Conservation (phyloP, 805 yeast genomes). For the Kodamaea kakaduensis region DNA sequence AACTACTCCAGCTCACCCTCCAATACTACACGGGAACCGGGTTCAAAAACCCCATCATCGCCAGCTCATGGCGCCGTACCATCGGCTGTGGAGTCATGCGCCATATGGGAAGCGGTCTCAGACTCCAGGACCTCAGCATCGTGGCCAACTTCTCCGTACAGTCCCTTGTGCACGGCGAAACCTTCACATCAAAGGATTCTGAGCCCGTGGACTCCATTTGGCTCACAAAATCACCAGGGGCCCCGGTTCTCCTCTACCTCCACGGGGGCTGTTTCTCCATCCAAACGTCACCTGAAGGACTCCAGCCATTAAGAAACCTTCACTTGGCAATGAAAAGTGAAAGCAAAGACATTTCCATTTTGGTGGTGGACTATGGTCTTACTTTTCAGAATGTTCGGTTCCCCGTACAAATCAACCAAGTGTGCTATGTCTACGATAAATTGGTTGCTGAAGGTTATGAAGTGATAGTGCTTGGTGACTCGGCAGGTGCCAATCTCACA, state of each 20-base stretch:
- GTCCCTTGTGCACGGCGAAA: background rate
- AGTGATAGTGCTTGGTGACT: conserved; percentile 11
- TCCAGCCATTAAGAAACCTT: conserved; percentile 9
- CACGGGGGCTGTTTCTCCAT: conserved; percentile 14
- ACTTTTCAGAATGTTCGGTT: conserved; percentile 5
- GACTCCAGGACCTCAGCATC: background rate
- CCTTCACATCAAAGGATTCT: background rate
- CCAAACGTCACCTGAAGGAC: conserved; percentile 6
- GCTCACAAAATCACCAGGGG: background rate
- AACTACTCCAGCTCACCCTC: background rate
- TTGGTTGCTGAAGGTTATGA: conserved; percentile 10
- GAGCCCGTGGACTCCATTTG: conserved; percentile 6
- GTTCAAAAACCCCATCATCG: conserved; percentile 1
- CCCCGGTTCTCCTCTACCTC: conserved; percentile 10
- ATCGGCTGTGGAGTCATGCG: conserved; percentile 1
- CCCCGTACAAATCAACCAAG: conserved; percentile 10
- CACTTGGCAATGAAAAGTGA: background rate
- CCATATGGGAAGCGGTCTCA: conserved; percentile 5
- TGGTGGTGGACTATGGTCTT: conserved; percentile 11
- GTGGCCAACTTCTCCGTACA: conserved; percentile 1
- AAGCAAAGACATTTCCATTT: conserved; percentile 6
- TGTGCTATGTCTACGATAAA: conserved; percentile 6
- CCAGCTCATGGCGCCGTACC: conserved; percentile 3
- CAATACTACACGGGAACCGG: conserved; percentile 5
- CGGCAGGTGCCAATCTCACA: conserved; percentile 13